phyloP scores from a whole-genome alignment of 2,329 filamentous ascomycete genomes.

The Trichoderma oligosporum region DNA sequence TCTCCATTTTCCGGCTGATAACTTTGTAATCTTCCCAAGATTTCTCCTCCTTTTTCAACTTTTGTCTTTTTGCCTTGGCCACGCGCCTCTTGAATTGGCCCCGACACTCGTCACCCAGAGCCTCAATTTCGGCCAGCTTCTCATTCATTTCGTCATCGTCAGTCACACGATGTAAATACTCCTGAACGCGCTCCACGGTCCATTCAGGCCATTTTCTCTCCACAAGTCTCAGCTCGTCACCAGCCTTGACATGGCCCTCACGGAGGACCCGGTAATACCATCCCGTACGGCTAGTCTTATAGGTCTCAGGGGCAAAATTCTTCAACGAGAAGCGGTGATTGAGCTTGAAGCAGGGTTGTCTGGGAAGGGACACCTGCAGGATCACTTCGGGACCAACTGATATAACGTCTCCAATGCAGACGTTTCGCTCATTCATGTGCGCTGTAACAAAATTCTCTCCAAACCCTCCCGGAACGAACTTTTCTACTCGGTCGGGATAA shows the following conservation, averaged over 20 bases:
- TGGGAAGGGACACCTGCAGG: constrained; percentile 58
- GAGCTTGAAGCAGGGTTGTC: constrained; percentile 65
- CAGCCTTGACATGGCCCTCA: constrained; percentile 51
- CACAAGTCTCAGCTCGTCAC: constrained; percentile 54
- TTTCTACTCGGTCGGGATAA: constrained; percentile 47
- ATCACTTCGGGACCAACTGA: constrained; percentile 48
- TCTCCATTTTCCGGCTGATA: constrained; percentile 49
- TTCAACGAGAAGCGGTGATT: constrained; percentile 64
- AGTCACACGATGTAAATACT: constrained; percentile 56
- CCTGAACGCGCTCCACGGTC: constrained; percentile 61
- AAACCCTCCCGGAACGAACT: constrained; percentile 57
- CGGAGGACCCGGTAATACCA: constrained; percentile 63
- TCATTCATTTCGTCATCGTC: constrained; percentile 50
- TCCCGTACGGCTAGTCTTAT: constrained; percentile 55
- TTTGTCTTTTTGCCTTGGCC: constrained; percentile 41
- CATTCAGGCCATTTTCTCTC: constrained; percentile 55
- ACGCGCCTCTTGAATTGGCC: constrained; percentile 49
- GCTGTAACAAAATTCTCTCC: constrained; percentile 61
- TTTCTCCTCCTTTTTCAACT: constrained; percentile 26
- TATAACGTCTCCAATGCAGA: constrained; percentile 62
- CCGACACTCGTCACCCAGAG: constrained; percentile 47
- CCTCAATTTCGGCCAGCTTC: constrained; percentile 49
- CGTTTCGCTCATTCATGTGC: constrained; percentile 58
- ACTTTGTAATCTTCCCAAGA: constrained; percentile 47
- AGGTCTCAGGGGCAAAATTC: constrained; percentile 57